phyloP scores from a whole-genome alignment of 495 filamentous ascomycete genomes.

The Penicillium manginii region DNA sequence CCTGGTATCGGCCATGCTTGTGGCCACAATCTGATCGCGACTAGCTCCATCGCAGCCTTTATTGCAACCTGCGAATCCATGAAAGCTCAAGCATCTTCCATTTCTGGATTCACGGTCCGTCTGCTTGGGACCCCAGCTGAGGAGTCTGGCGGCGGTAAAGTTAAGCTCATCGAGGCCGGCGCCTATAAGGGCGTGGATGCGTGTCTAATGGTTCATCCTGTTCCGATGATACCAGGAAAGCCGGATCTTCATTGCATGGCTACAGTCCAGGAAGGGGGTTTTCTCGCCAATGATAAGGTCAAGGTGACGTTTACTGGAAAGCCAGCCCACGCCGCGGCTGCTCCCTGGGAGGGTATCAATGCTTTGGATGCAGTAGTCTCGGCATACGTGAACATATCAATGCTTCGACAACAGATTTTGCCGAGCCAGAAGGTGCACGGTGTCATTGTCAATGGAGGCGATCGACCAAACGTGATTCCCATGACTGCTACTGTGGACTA shows the following conservation, averaged over 20 bases:
- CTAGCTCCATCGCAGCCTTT: constrained; percentile 49
- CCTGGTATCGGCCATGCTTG: constrained; percentile 53
- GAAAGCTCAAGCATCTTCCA: constrained; percentile 21
- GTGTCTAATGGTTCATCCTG: constrained; percentile 58
- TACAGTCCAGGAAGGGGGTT: constrained; percentile 43
- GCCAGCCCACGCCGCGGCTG: constrained; percentile 59
- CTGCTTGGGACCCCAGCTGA: constrained; percentile 52
- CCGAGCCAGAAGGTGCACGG: constrained; percentile 50
- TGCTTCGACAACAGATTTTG: constrained; percentile 64
- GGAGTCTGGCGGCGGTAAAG: constrained; percentile 50
- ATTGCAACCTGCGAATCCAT: constrained; percentile 44
- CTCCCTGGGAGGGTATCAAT: constrained; percentile 69
- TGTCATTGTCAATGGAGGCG: constrained; percentile 49
- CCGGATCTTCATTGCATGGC: constrained; percentile 34
- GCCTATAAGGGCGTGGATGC: constrained; percentile 54
- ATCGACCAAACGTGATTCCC: constrained; percentile 57
- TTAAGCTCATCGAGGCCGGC: constrained; percentile 52
- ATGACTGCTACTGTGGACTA: constrained; percentile 57
- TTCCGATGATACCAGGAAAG: constrained; percentile 38
- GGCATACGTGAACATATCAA: constrained; percentile 62
- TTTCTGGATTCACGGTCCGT: constrained; percentile 36
- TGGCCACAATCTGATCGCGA: constrained; percentile 53
- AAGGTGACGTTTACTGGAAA: constrained; percentile 49
- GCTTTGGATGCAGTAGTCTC: constrained; percentile 66
- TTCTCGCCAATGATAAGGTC: constrained; percentile 59